Percentiles rank a stretch among this genome's conserved stretches.
phyloP scores from a whole-genome alignment of 495 filamentous ascomycete genomes.

The Hypoxylon perforatum region DNA sequence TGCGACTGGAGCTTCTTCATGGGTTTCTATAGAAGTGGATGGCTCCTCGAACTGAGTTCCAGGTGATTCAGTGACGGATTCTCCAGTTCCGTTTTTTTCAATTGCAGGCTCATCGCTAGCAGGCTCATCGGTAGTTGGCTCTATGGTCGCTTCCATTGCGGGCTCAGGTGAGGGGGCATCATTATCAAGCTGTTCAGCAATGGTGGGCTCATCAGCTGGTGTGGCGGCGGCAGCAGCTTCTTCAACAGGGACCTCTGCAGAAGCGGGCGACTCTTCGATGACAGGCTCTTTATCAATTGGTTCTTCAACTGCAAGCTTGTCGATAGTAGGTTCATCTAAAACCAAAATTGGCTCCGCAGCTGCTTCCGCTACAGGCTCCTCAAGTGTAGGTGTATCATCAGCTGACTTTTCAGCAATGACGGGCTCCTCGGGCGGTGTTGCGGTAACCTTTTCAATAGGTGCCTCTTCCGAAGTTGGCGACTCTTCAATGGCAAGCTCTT shows the following conservation, averaged over 20 bases:
- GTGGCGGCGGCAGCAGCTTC: neutral
- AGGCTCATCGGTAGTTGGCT: no score
- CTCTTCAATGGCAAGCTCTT: neutral
- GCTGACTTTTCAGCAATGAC: no score
- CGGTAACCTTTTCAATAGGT: neutral
- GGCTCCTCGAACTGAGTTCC: neutral
- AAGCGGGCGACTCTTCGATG: neutral
- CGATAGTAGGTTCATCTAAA: neutral
- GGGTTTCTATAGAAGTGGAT: neutral
- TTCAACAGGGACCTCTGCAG: neutral
- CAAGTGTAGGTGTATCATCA: no score
- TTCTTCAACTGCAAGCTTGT: neutral
- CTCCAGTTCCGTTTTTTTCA: no score
- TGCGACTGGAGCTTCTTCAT: neutral
- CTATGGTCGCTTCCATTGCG: no score
- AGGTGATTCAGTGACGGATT: no score
- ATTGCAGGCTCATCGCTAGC: no score
- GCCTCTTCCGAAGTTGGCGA: neutral
- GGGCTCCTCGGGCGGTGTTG: no score
- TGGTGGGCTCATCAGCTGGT: neutral
- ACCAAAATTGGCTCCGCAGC: no score
- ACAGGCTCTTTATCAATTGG: neutral
- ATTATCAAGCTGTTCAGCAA: no score
- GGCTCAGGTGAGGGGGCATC: no score
- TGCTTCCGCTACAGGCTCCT: no score